A percentile compares a stretch with the other conserved stretches of the same genome.
Conservation (phyloP, 1,139 yeast species). For the Arxiozyma heterogenica region DNA sequence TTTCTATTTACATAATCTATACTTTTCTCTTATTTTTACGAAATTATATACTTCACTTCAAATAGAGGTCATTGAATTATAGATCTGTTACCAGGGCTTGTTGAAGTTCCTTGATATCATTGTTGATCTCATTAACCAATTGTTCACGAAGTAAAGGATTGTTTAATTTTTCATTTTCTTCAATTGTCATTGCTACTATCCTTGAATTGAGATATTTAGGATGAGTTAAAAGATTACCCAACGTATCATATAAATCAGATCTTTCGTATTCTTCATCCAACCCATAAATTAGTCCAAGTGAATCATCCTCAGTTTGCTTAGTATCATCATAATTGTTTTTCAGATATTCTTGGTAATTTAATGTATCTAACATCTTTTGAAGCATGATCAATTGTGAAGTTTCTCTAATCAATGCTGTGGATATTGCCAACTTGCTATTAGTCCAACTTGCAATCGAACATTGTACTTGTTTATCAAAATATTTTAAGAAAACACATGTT, state of each 20-base stretch:
- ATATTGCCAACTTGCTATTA: conserved; percentile 49
- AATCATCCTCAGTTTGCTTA: conserved; percentile 6
- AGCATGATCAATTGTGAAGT: conserved; percentile 68
- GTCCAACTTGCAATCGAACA: conserved; percentile 65
- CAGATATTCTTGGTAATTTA: conserved; percentile 40
- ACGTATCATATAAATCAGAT: conserved; percentile 46
- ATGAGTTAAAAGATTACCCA: conserved; percentile 69
- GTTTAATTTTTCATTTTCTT: conserved; percentile 50
- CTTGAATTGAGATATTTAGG: conserved; percentile 74
- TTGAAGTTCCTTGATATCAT: conserved; percentile 49
- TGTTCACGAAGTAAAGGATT: conserved; percentile 36
- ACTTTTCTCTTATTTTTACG: too few relatives aligned
- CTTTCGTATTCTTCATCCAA: conserved; percentile 50
- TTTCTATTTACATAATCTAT: too few relatives aligned
- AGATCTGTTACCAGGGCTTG: conserved; percentile 30
- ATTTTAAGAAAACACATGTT: conserved; percentile 50
- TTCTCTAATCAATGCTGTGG: conserved; percentile 62
- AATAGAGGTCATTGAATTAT: neutral
- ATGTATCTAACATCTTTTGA: conserved; percentile 46
- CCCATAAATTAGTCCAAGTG: conserved; percentile 44
- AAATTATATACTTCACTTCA: neutral
- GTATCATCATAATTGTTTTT: conserved; percentile 10
- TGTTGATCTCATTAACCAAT: conserved; percentile 43
- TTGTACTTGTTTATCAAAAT: conserved; percentile 58
- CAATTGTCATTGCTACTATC: conserved; percentile 51